Conservation (phyloP, 2,329 filamentous ascomycete species). For the Huntiella moniliformis region DNA sequence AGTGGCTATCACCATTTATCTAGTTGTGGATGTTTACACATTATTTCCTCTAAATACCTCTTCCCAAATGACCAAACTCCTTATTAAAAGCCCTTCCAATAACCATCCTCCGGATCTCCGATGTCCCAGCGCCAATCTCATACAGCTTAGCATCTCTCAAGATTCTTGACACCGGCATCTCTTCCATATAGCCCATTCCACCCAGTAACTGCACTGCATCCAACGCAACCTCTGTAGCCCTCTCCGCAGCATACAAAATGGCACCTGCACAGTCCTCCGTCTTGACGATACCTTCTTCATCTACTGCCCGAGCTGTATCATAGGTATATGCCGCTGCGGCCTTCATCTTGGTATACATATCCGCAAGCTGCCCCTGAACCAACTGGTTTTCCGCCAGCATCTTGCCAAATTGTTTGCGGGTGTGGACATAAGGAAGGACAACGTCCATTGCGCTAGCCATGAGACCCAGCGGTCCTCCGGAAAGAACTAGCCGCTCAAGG, state of each 20-base stretch:
- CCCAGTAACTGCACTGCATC: slow-evolving; percentile 86
- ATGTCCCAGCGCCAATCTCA: slow-evolving; percentile 92
- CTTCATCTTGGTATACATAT: slow-evolving; percentile 92
- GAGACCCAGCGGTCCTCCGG: slow-evolving; percentile 73
- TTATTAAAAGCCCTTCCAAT: slow-evolving; percentile 86
- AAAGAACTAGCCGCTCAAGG: slow-evolving; percentile 79
- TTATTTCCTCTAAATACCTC: not conserved
- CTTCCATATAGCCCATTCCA: slow-evolving; percentile 90
- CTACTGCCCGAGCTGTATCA: slow-evolving; percentile 57
- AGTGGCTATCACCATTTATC: not conserved
- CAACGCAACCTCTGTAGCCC: slow-evolving; percentile 68
- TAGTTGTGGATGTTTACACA: not conserved
- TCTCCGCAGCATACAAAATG: slow-evolving; percentile 81
- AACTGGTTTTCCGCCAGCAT: slow-evolving; percentile 88
- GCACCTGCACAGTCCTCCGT: slow-evolving; percentile 91
- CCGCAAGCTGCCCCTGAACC: slow-evolving; percentile 78
- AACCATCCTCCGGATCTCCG: slow-evolving; percentile 83
- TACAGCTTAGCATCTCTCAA: slow-evolving; percentile 65
- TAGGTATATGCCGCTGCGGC: slow-evolving; percentile 79
- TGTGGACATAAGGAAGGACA: slow-evolving; percentile 72
- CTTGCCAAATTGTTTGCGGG: slow-evolving; percentile 68
- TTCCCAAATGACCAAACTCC: slow-evolving; percentile 38
- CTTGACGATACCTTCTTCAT: slow-evolving; percentile 52
- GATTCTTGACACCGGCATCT: slow-evolving; percentile 76
- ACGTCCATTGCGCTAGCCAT: slow-evolving; percentile 81